A percentile compares a stretch with the other conserved stretches of the same genome.
phyloP scores from a whole-genome alignment of 2,329 filamentous ascomycete genomes.

The Chalaropsis ovoidea region DNA sequence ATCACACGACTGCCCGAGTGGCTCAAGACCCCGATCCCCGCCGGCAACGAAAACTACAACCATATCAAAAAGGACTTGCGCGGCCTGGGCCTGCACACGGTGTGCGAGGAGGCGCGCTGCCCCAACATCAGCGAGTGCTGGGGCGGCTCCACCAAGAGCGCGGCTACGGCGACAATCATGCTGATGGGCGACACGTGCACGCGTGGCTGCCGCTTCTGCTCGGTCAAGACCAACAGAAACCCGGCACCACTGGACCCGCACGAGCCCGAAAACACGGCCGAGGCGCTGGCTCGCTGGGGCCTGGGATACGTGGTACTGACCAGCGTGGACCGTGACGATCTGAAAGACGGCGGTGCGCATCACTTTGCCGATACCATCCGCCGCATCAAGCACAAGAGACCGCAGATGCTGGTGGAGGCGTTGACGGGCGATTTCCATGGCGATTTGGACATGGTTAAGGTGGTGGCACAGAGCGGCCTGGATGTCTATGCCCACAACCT shows the following conservation, averaged over 20 bases:
- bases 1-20: constrained; percentile 74
- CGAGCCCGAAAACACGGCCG: constrained; percentile 92
- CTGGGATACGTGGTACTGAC: constrained; percentile 93
- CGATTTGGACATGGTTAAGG: constrained; percentile 71
- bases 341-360: constrained; percentile 73
- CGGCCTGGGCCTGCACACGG: constrained; percentile 82
- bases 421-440: constrained; percentile 81
- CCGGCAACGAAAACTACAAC: constrained; percentile 72
- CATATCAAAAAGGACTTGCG: constrained; percentile 89
- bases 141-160: constrained; percentile 79
- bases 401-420: constrained; percentile 68
- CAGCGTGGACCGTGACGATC: constrained; percentile 84
- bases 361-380: constrained; percentile 93
- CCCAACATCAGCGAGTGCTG: constrained; percentile 98
- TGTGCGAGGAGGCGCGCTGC: constrained; percentile 94
- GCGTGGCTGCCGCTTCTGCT: constrained; percentile 90
- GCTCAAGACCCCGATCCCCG: constrained; percentile 92
- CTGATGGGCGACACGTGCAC: constrained; percentile 98
- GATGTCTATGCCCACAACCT: constrained; percentile 97
- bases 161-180: constrained; percentile 97
- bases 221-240: constrained; percentile 74
- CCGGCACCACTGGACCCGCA: constrained; percentile 80
- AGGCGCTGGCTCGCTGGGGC: constrained; percentile 86
- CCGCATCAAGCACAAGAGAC: constrained; percentile 79
- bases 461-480: constrained; percentile 77